phyloP scores from a whole-genome alignment of 2,329 filamentous ascomycete species.

The Xylariaceae sp. region DNA sequence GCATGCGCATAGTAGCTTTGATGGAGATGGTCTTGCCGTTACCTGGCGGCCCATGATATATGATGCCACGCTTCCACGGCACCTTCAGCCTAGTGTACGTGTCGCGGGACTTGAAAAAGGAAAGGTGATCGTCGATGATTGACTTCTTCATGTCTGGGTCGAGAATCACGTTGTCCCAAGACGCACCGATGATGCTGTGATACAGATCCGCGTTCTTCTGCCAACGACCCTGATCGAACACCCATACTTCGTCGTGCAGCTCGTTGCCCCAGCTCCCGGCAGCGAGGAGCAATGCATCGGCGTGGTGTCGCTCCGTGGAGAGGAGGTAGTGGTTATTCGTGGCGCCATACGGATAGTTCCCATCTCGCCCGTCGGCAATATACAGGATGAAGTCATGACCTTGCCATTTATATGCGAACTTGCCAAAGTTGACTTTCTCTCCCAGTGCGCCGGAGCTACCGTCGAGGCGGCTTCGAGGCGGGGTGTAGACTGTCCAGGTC shows the following conservation, averaged over 20 bases:
- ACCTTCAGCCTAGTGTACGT: conserved; percentile 61
- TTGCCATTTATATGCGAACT: conserved; percentile 44
- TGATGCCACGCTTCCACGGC: conserved; percentile 69
- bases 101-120: conserved; percentile 60
- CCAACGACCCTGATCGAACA: conserved; percentile 64
- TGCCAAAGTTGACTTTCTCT: conserved; percentile 36
- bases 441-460: conserved; percentile 36
- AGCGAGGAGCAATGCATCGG: conserved; percentile 53
- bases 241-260: conserved; percentile 63
- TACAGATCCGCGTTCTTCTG: conserved; percentile 61
- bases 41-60: conserved; percentile 62
- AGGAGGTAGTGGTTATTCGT: conserved; percentile 41
- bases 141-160: conserved; percentile 62
- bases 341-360: conserved; percentile 29
- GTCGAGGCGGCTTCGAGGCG: conserved; percentile 41
- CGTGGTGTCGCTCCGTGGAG: conserved; percentile 28
- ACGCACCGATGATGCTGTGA: conserved; percentile 50
- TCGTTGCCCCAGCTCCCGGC: conserved; percentile 54
- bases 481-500: conserved; percentile 38
- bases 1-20: conserved; percentile 66
- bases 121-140: conserved; percentile 61
- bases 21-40: conserved; percentile 71
- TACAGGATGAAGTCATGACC: conserved; percentile 44
- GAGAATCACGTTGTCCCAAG: conserved; percentile 67
- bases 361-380: conserved; percentile 41